Percentiles rank a stretch among this genome's conserved stretches.
Evolutionary conservation across 108 stramenopile genomes (phyloP).

Genomic region (Thalassiosira profunda): DNA sequence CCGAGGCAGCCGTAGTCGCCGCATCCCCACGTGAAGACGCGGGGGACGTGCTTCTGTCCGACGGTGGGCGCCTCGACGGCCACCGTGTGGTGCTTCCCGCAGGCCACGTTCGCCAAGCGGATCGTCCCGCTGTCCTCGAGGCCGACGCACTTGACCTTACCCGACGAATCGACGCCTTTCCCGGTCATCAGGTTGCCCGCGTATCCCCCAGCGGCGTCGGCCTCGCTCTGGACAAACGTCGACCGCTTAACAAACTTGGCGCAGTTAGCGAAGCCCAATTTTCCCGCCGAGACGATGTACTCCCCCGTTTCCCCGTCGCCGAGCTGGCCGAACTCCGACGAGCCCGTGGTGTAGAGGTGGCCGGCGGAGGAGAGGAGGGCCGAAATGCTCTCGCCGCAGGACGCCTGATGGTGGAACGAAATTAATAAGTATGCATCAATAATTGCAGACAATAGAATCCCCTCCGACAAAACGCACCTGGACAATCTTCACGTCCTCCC

Average conservation of each 20-base stretch:
- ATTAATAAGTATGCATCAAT: neutral
- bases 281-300: conserved; percentile 84
- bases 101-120: conserved; percentile 64
- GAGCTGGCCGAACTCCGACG: conserved; percentile 84
- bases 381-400: conserved; percentile 91
- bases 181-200: conserved; percentile 9
- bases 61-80: conserved; percentile 75
- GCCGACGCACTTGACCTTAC: conserved; percentile 47
- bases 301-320: conserved; percentile 94
- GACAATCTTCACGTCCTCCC: conserved; percentile 36
- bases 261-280: conserved; percentile 75
- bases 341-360: conserved; percentile 78
- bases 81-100: conserved; percentile 85
- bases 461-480: conserved; percentile 45
- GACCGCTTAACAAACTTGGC: conserved; percentile 63
- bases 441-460: neutral
- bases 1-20: conserved; percentile 91
- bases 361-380: conserved; percentile 77
- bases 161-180: neutral
- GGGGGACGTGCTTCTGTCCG: conserved; percentile 32
- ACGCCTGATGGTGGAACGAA: conserved; percentile 16
- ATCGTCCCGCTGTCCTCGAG: conserved; percentile 48
- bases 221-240: conserved; percentile 64
- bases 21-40: conserved; percentile 87
- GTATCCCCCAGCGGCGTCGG: conserved; percentile 45